These are phyloP conservation scores for Fusarium luffae DNA, from an alignment of 2,329 filamentous ascomycete genomes.

Conservation along the genomic window DNA sequence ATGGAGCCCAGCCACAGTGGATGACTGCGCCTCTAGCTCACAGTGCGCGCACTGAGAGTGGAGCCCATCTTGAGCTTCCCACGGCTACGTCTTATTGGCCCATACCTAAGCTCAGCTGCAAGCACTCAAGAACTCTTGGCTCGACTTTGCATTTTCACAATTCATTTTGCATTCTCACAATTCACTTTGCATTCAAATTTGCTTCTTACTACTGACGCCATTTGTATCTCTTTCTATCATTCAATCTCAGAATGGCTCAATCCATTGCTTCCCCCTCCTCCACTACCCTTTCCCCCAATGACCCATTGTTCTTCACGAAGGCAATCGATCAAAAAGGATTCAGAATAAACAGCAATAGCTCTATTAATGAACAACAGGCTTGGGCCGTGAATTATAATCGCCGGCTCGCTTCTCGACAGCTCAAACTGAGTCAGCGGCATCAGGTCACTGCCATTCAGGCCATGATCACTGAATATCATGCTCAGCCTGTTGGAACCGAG, in stretches of 20 bases:
- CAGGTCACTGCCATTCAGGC: background rate
- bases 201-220: background rate
- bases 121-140: background rate
- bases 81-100: background rate
- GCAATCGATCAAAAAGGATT: background rate
- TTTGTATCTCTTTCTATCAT: background rate
- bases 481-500: background rate
- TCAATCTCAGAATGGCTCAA: background rate
- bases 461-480: background rate
- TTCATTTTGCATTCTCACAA: background rate
- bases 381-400: background rate
- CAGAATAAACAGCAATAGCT: background rate
- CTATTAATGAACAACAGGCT: background rate
- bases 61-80: background rate
- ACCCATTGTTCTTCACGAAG: background rate
- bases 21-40: background rate
- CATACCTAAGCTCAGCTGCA: background rate
- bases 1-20: conserved; percentile 7
- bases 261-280: background rate
- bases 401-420: background rate
- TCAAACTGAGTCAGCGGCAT: background rate
- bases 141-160: background rate
- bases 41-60: background rate
- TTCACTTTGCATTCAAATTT: background rate
- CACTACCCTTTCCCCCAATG: background rate